These are phyloP conservation scores for Chrysosporium queenslandicum DNA, from an alignment of 2,329 filamentous ascomycete genomes.

Conservation along the genomic window DNA sequence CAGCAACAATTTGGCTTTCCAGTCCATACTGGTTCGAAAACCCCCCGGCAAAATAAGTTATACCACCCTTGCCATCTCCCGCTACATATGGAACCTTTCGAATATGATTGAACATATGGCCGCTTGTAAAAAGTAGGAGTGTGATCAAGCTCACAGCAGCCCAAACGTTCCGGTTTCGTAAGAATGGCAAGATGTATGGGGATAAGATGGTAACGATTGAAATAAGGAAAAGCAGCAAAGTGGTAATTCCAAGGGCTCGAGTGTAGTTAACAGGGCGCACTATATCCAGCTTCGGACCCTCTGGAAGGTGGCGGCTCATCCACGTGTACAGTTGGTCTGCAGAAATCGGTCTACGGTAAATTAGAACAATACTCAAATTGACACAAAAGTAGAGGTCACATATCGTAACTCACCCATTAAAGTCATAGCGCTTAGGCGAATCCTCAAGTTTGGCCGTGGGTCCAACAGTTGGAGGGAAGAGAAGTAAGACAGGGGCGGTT, in stretches of 20 bases:
- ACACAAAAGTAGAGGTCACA: slow-evolving; percentile 7
- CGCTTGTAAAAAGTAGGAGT: slow-evolving; percentile 86
- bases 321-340: slow-evolving; percentile 73
- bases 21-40: slow-evolving; percentile 92
- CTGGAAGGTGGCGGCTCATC: slow-evolving; percentile 68
- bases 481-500: slow-evolving; percentile 80
- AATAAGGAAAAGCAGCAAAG: slow-evolving; percentile 57
- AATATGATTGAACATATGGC: slow-evolving; percentile 99
- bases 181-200: slow-evolving; percentile 67
- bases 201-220: slow-evolving; percentile 62
- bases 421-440: slow-evolving; percentile 73
- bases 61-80: slow-evolving; percentile 71
- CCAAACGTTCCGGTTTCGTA: slow-evolving; percentile 91
- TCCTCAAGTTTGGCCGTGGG: slow-evolving; percentile 61
- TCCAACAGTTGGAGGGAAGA: slow-evolving; percentile 78
- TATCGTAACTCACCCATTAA: slow-evolving; percentile 57
- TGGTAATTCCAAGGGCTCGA: slow-evolving; percentile 58
- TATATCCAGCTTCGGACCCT: slow-evolving; percentile 65
- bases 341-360: slow-evolving; percentile 49
- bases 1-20: slow-evolving; percentile 90
- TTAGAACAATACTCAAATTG: background rate
- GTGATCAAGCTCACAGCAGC: slow-evolving; percentile 77
- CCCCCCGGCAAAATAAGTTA: slow-evolving; percentile 80
- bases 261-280: slow-evolving; percentile 80
- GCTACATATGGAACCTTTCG: slow-evolving; percentile 87